Conservation (phyloP, 73 alveolate genomes). For the Tetrahymena elliotti region DNA sequence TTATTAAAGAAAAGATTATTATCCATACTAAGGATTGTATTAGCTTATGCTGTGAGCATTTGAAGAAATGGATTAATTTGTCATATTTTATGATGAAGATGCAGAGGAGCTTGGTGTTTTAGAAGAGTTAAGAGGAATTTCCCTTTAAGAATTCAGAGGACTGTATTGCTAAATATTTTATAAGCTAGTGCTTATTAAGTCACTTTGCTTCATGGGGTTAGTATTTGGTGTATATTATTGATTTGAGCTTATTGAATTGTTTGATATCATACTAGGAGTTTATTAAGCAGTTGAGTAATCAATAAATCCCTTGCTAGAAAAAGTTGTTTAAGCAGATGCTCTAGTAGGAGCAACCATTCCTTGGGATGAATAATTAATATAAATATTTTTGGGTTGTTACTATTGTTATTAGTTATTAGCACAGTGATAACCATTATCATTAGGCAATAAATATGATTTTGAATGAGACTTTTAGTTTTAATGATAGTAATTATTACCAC, state of each 20-base stretch:
- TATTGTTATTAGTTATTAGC: neutral
- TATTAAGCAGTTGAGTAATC: neutral
- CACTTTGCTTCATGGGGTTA: neutral
- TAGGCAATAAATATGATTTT: neutral
- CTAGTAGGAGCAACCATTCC: neutral
- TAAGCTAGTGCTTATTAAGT: neutral
- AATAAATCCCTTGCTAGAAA: neutral
- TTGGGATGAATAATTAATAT: neutral
- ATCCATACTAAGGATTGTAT: neutral
- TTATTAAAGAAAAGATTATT: neutral
- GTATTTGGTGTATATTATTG: neutral
- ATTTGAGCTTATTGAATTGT: neutral
- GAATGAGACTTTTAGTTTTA: neutral
- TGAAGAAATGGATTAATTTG: neutral
- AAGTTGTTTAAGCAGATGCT: neutral
- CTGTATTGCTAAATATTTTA: neutral
- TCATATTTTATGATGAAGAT: neutral
- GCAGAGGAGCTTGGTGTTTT: neutral
- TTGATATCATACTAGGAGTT: neutral
- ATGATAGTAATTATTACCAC: neutral
- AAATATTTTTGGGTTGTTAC: neutral
- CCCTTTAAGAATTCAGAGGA: neutral
- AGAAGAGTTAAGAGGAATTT: neutral
- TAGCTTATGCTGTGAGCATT: neutral
- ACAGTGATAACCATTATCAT: neutral